phyloP scores from a whole-genome alignment of 129 eudicot genomes.

The Centaurea solstitialis region DNA sequence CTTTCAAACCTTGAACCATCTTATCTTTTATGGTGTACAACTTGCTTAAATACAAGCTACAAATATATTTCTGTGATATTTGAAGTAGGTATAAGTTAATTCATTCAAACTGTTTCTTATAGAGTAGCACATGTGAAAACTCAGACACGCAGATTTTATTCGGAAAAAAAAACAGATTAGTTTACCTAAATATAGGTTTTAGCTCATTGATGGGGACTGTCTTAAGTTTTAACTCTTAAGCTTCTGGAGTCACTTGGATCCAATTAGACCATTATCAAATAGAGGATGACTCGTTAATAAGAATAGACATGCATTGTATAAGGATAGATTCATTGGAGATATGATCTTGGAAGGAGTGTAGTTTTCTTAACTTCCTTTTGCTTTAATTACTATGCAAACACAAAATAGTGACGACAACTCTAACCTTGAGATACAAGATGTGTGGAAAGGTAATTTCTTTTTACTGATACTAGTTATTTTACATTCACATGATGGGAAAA shows the following conservation, averaged over 20 bases:
- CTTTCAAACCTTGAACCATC: neutral
- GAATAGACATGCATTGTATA: neutral
- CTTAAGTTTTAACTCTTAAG: neutral
- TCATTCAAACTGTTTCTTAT: neutral
- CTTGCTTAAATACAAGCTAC: conserved; percentile 15
- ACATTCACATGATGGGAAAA: conserved; percentile 6
- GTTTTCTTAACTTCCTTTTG: neutral
- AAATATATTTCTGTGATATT: neutral
- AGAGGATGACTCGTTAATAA: neutral
- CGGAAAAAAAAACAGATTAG: neutral
- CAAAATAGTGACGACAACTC: too few relatives aligned
- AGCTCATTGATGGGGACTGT: neutral
- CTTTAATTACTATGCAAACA: neutral
- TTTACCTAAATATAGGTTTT: neutral
- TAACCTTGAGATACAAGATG: neutral
- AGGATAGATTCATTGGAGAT: neutral
- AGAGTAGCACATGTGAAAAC: neutral
- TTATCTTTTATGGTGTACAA: conserved; percentile 8
- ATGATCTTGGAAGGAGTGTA: neutral
- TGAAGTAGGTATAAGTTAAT: neutral
- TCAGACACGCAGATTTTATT: neutral
- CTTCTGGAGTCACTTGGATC: neutral
- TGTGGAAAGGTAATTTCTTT: neutral
- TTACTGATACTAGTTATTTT: neutral
- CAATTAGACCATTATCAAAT: neutral